Conservation (phyloP, 148 eudicot species). For the Dysphania ambrosioides region DNA sequence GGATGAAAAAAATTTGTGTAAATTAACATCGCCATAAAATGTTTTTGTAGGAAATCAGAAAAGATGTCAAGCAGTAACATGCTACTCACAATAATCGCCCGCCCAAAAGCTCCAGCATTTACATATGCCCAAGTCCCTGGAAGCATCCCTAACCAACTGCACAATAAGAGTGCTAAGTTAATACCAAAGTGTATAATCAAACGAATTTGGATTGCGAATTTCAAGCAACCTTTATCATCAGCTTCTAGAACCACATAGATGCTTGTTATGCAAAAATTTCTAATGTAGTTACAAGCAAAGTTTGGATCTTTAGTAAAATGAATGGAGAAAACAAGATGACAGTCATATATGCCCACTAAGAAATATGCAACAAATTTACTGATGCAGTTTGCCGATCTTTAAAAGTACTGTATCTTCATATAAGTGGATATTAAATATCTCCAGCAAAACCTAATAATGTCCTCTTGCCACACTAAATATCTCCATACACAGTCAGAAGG, state of each 20-base stretch:
- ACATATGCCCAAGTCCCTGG: constrained; percentile 98
- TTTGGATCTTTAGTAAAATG: not conserved
- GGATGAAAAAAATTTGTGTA: not conserved
- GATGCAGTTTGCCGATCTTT: too few relatives aligned
- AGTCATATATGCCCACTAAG: not conserved
- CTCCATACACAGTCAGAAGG: not conserved
- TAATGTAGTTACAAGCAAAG: constrained; percentile 8
- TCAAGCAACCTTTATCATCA: not conserved
- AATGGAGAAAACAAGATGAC: not conserved
- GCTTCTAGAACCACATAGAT: not conserved
- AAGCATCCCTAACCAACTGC: constrained; percentile 99
- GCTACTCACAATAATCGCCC: constrained; percentile 86
- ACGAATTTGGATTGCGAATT: not conserved
- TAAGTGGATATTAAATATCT: not conserved
- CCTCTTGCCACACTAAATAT: not conserved
- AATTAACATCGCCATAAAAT: not conserved
- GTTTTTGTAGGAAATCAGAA: not conserved
- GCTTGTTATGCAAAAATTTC: not conserved
- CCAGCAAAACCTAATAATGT: not conserved
- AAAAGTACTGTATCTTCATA: too few relatives aligned
- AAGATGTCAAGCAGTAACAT: not conserved
- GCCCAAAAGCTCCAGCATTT: constrained; percentile 98
- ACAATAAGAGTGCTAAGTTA: constrained; percentile 12
- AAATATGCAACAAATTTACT: not conserved
- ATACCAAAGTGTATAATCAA: not conserved